These are phyloP conservation scores for Trifolium pratense DNA, from an alignment of 306 rosid genomes.

Conservation along the genomic window DNA sequence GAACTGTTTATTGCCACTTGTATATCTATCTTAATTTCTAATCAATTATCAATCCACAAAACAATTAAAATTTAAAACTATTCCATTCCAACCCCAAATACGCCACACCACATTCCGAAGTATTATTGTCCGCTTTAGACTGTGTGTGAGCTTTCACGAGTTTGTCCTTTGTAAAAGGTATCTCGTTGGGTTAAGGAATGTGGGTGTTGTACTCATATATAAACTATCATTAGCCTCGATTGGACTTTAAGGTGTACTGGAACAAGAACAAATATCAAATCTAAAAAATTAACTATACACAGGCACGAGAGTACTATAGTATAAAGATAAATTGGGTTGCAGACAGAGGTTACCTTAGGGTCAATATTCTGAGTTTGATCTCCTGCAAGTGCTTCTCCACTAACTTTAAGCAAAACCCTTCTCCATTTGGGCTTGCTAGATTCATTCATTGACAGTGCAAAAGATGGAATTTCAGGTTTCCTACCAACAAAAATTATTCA, in stretches of 20 bases:
- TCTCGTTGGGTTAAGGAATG: no score
- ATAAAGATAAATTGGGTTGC: slow-evolving; percentile 1
- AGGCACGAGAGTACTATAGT: not conserved
- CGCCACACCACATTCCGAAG: no score
- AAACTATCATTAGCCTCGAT: no score
- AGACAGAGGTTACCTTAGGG: slow-evolving; percentile 67
- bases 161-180: no score
- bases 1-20: not conserved
- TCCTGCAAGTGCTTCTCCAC: slow-evolving; percentile 98
- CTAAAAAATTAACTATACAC: no score
- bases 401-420: slow-evolving; percentile 96
- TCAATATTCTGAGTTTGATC: slow-evolving; percentile 84
- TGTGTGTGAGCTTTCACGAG: no score
- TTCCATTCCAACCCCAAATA: no score
- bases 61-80: not conserved
- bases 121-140: no score
- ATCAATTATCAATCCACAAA: slow-evolving; percentile 7
- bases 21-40: not conserved
- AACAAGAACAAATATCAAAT: no score
- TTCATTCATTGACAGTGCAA: slow-evolving; percentile 67
- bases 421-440: slow-evolving; percentile 67
- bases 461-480: slow-evolving; percentile 58
- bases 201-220: no score
- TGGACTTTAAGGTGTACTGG: no score
- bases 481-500: slow-evolving; percentile 34